Evolutionary conservation across 208 protist genomes (phyloP).

Genomic region (Leishmania aethiopica): DNA sequence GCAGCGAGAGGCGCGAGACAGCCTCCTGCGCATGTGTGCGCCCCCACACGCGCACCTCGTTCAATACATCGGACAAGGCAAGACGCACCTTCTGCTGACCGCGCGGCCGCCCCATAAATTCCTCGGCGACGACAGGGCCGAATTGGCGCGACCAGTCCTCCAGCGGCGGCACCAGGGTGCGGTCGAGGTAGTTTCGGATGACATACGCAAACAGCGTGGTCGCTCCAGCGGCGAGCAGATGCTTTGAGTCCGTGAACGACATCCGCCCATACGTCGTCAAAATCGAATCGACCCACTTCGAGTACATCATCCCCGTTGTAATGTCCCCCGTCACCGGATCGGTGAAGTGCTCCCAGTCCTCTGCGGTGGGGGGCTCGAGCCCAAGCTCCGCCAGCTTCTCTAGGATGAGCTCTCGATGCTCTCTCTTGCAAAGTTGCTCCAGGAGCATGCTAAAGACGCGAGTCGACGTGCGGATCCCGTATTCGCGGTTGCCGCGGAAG

Average conservation of each 20-base stretch:
- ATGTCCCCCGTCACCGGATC: conserved; percentile 66
- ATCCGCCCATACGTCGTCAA: conserved; percentile 11
- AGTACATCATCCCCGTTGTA: conserved; percentile 63
- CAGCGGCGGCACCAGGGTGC: conserved; percentile 42
- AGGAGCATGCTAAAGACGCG: conserved; percentile 36
- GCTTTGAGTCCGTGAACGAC: neutral
- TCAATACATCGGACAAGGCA: conserved; percentile 7
- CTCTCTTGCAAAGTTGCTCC: conserved; percentile 43
- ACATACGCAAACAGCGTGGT: neutral
- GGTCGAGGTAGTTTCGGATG: conserved; percentile 34
- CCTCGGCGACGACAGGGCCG: conserved; percentile 33
- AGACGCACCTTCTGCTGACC: conserved; percentile 10
- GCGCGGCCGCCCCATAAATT: conserved; percentile 11
- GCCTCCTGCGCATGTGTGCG: conserved; percentile 22
- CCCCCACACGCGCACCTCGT: conserved; percentile 21
- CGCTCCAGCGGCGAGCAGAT: neutral
- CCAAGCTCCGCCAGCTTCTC: conserved; percentile 45
- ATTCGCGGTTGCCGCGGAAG: conserved; percentile 47
- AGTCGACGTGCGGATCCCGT: conserved; percentile 17
- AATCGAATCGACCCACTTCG: conserved; percentile 27
- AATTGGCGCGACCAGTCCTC: conserved; percentile 41
- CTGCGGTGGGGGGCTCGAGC: conserved; percentile 35
- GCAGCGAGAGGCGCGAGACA: conserved; percentile 35
- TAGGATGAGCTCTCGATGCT: conserved; percentile 51
- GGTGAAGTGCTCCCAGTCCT: conserved; percentile 56